A percentile compares a stretch with the other conserved stretches of the same genome.
Evolutionary conservation across 148 eudicot species (phyloP).

Genomic region (Nepenthes gracilis): DNA sequence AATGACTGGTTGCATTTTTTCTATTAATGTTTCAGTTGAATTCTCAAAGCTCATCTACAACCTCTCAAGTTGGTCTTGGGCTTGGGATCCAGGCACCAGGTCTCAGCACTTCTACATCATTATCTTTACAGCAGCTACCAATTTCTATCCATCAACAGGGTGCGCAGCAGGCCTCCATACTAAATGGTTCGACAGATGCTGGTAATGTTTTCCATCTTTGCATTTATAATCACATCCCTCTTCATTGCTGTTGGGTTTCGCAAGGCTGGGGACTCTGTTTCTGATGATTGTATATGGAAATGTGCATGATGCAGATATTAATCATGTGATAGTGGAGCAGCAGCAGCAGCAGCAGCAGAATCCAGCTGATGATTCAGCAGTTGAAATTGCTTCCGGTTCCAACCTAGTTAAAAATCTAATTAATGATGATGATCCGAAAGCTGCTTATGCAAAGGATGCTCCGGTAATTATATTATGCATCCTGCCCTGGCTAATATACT

Average conservation of each 20-base stretch:
- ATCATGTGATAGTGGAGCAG: constrained; percentile 29
- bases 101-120: constrained; percentile 34
- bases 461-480: constrained; percentile 33
- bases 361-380: constrained; percentile 42
- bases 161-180: constrained; percentile 46
- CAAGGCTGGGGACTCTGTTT: not conserved
- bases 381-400: constrained; percentile 42
- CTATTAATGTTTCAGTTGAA: constrained; percentile 45
- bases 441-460: constrained; percentile 50
- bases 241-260: not conserved
- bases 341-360: constrained; percentile 64
- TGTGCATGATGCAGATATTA: constrained; percentile 32
- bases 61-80: constrained; percentile 58
- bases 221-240: not conserved
- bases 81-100: constrained; percentile 58
- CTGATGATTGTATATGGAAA: not conserved
- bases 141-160: constrained; percentile 43
- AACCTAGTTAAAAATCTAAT: constrained; percentile 49
- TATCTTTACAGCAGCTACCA: constrained; percentile 59
- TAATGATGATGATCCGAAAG: constrained; percentile 62
- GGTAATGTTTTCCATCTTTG: not conserved
- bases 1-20: not conserved
- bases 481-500: not conserved
- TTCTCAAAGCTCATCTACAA: constrained; percentile 60
- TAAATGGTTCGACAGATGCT: constrained; percentile 51